Conservation (phyloP, 768 basidiomycete genomes). For the Panellus pusillus region DNA sequence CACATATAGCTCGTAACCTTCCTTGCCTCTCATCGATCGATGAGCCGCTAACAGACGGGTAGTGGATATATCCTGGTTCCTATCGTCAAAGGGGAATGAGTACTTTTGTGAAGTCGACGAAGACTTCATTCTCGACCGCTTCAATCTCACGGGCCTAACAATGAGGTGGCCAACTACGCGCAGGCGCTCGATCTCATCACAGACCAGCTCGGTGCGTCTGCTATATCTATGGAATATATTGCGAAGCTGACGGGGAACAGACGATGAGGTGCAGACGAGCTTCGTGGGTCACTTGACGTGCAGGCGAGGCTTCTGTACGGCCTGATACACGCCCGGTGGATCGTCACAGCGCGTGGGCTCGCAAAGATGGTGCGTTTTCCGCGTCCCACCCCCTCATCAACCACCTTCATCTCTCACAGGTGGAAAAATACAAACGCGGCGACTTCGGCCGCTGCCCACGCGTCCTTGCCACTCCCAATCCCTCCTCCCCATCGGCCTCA, state of each 20-base stretch:
- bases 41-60: constrained; percentile 1
- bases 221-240: neutral
- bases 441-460: constrained; percentile 99
- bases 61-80: constrained; percentile 99
- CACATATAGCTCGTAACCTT: constrained; percentile 35
- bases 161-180: constrained; percentile 91
- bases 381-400: no score
- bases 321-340: constrained; percentile 95
- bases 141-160: constrained; percentile 96
- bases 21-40: neutral
- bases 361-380: constrained; percentile 80
- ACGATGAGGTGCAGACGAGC: constrained; percentile 92
- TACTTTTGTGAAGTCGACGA: constrained; percentile 99
- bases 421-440: constrained; percentile 97
- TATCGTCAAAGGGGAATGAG: constrained; percentile 97
- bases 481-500: constrained; percentile 94
- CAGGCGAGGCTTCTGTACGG: constrained; percentile 94
- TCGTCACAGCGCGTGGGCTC: constrained; percentile 90
- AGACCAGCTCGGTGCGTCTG: constrained; percentile 80
- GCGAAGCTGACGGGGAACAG: constrained; percentile 35
- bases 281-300: constrained; percentile 87
- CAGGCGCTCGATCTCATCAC: constrained; percentile 96
- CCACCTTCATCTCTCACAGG: constrained; percentile 37
- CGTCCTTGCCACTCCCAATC: constrained; percentile 94
- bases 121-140: constrained; percentile 96